These are phyloP conservation scores for Pontederia paniculata DNA, from an alignment of 176 grass and related monocot genomes.

Conservation along the genomic window DNA sequence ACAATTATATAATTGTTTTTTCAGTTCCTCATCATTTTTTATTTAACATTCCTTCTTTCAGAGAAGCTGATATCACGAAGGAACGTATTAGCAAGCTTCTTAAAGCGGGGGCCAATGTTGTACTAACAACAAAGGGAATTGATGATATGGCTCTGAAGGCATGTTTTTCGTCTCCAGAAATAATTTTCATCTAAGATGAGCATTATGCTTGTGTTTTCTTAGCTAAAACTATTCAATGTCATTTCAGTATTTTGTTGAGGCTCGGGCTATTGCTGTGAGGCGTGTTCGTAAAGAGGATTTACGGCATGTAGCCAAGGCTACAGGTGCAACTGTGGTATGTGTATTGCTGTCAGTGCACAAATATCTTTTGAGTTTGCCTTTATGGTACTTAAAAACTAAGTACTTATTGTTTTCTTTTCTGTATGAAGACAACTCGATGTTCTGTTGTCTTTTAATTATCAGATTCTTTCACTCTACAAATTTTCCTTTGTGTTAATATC, in stretches of 20 bases:
- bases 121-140: slow-evolving; percentile 87
- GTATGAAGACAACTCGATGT: no score
- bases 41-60: slow-evolving; percentile 13
- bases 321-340: slow-evolving; percentile 67
- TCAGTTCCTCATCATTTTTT: no score
- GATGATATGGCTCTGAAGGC: slow-evolving; percentile 94
- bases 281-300: slow-evolving; percentile 87
- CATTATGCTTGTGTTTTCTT: neutral
- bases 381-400: neutral
- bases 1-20: neutral
- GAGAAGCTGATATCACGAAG: slow-evolving; percentile 88
- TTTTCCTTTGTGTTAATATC: no score
- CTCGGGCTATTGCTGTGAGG: slow-evolving; percentile 80
- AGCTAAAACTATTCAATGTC: neutral
- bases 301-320: slow-evolving; percentile 84
- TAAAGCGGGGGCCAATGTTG: slow-evolving; percentile 76
- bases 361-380: neutral
- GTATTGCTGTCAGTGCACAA: neutral
- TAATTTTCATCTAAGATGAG: neutral
- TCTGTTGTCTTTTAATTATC: no score
- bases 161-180: slow-evolving; percentile 15
- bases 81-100: slow-evolving; percentile 80
- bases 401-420: no score
- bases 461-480: no score
- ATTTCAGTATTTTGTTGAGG: slow-evolving; percentile 85